These are phyloP conservation scores for Fusarium verticillioides DNA, from an alignment of 2,329 filamentous ascomycete genomes.

Conservation along the genomic window DNA sequence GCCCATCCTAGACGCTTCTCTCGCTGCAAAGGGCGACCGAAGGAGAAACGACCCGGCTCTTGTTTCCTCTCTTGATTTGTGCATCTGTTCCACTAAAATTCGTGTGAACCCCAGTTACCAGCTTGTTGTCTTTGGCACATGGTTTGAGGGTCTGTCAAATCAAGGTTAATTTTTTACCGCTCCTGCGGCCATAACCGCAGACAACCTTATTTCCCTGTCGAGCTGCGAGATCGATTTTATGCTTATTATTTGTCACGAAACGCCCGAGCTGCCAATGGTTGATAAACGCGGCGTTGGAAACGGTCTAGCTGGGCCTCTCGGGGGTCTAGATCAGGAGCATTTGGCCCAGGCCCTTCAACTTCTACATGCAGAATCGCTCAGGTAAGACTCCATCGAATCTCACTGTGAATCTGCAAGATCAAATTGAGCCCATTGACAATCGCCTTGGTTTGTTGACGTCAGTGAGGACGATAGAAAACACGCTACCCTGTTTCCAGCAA, in stretches of 20 bases:
- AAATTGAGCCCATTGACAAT: background rate
- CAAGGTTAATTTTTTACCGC: slow-evolving; percentile 30
- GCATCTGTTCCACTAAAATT: slow-evolving; percentile 9
- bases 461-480: background rate
- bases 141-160: slow-evolving; percentile 23
- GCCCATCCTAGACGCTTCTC: background rate
- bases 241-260: slow-evolving; percentile 25
- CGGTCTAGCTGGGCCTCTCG: background rate
- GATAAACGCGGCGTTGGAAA: background rate
- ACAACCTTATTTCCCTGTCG: slow-evolving; percentile 19
- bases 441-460: slow-evolving; percentile 14
- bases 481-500: slow-evolving; percentile 14
- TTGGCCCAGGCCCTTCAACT: background rate
- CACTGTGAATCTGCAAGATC: background rate
- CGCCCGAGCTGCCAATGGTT: background rate
- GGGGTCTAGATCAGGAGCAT: background rate
- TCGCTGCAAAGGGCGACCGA: background rate
- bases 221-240: slow-evolving; percentile 29
- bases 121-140: slow-evolving; percentile 23
- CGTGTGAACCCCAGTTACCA: background rate
- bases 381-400: background rate
- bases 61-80: slow-evolving; percentile 9
- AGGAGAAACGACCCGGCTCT: background rate
- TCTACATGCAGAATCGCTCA: background rate
- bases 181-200: slow-evolving; percentile 22